phyloP scores from a whole-genome alignment of 257 asterid species.

The Gardenia jasminoides region DNA sequence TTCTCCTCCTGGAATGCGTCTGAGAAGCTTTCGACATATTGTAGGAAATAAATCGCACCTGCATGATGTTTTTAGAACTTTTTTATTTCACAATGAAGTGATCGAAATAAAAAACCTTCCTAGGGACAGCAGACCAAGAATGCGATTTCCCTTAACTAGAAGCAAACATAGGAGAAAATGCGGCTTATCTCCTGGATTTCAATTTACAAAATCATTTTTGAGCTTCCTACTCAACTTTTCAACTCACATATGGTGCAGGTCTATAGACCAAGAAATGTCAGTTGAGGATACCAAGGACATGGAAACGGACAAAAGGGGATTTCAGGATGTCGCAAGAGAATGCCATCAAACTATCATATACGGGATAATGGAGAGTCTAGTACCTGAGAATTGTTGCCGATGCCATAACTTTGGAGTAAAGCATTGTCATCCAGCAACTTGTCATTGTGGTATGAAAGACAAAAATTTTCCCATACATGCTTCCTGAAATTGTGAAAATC shows the following conservation, averaged over 20 bases:
- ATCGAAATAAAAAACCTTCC: not conserved
- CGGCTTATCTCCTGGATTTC: not conserved
- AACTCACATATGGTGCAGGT: not conserved
- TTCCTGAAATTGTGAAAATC: slow-evolving; percentile 52
- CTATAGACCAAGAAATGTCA: not conserved
- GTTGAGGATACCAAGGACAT: not conserved
- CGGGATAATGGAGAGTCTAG: not conserved
- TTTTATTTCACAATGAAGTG: not conserved
- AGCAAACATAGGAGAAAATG: not conserved
- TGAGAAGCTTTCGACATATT: slow-evolving; percentile 55
- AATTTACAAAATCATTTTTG: not conserved
- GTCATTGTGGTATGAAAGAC: slow-evolving; percentile 63
- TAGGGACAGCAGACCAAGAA: not conserved
- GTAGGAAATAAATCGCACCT: slow-evolving; percentile 78
- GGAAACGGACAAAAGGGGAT: not conserved
- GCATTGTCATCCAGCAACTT: slow-evolving; percentile 65
- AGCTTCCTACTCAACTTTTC: not conserved
- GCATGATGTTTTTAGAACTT: not conserved
- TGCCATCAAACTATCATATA: not conserved
- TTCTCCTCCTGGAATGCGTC: slow-evolving; percentile 68
- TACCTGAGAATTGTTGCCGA: slow-evolving; percentile 85
- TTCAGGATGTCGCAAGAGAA: not conserved
- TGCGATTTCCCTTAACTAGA: not conserved
- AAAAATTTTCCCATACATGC: slow-evolving; percentile 86
- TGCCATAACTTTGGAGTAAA: slow-evolving; percentile 58